Evolutionary conservation across 192 early-diverging fungal genomes (phyloP).

Genomic region (Haplosporangium gracile): DNA sequence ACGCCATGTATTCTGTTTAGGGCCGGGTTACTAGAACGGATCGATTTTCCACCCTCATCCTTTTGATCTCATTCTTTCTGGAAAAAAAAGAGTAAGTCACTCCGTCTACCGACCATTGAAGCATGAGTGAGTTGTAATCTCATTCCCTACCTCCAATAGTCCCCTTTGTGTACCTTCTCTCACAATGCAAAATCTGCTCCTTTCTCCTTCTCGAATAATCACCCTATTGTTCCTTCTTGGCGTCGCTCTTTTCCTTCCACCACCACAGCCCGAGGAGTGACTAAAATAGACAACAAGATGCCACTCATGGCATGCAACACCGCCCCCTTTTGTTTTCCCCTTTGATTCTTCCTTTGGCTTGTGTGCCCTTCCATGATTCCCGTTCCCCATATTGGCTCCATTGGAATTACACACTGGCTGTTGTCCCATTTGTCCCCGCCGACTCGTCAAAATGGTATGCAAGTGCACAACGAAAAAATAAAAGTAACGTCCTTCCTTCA

Average conservation of each 20-base stretch:
- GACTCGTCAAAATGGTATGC: too few relatives aligned
- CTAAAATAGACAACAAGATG: not conserved
- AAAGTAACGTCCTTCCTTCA: not conserved
- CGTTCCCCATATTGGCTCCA: too few relatives aligned
- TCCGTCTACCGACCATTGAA: too few relatives aligned
- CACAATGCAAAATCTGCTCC: not conserved
- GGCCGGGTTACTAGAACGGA: not conserved
- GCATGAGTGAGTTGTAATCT: too few relatives aligned
- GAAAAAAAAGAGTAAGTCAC: too few relatives aligned
- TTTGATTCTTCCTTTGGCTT: not conserved
- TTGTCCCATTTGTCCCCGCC: too few relatives aligned
- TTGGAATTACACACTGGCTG: too few relatives aligned
- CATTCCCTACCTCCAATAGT: not conserved
- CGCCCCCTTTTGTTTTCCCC: not conserved
- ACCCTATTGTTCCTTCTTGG: not conserved
- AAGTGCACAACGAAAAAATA: not conserved
- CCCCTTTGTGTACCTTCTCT: not conserved
- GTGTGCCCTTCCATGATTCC: not conserved
- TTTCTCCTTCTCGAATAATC: not conserved
- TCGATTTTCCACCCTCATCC: not conserved
- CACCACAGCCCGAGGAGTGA: not conserved
- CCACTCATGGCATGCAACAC: not conserved
- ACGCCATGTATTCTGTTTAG: not conserved
- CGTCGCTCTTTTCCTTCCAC: not conserved
- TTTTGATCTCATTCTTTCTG: not conserved